phyloP scores from a whole-genome alignment of 2,329 filamentous ascomycete genomes.

The Macroventuria anomochaeta region DNA sequence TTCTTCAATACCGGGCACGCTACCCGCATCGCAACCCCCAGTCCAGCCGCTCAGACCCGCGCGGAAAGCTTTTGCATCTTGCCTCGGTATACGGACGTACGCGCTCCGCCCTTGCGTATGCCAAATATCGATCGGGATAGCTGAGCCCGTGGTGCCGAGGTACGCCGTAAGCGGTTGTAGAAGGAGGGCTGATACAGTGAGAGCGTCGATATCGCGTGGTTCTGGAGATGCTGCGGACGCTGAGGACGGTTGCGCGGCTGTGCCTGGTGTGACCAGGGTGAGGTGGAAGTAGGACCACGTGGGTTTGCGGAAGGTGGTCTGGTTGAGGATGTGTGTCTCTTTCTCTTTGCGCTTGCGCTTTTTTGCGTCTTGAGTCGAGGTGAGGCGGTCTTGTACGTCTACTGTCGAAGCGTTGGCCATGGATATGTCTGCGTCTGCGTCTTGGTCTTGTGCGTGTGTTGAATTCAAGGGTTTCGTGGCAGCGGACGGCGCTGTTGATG shows the following conservation, averaged over 20 bases:
- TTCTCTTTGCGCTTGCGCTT: slow-evolving; percentile 29
- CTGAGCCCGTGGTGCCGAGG: slow-evolving; percentile 71
- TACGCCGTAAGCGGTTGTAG: slow-evolving; percentile 70
- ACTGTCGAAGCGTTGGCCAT: slow-evolving; percentile 9
- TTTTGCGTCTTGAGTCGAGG: slow-evolving; percentile 10
- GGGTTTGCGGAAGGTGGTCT: slow-evolving; percentile 50
- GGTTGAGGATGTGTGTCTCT: slow-evolving; percentile 34
- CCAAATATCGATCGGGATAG: slow-evolving; percentile 74
- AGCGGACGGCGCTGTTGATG: not conserved
- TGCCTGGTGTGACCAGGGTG: slow-evolving; percentile 35
- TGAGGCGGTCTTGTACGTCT: not conserved
- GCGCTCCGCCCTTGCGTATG: slow-evolving; percentile 47
- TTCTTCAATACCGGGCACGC: slow-evolving; percentile 25
- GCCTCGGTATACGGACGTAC: slow-evolving; percentile 35
- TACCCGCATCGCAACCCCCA: slow-evolving; percentile 31
- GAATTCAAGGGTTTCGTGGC: not conserved
- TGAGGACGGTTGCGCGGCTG: slow-evolving; percentile 4
- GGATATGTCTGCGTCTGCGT: slow-evolving; percentile 3
- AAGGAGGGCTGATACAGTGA: slow-evolving; percentile 69
- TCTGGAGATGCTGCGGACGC: not conserved
- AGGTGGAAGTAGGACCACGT: slow-evolving; percentile 54
- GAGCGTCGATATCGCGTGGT: slow-evolving; percentile 58
- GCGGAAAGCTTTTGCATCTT: slow-evolving; percentile 33
- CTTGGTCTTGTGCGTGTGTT: not conserved
- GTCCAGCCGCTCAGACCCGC: slow-evolving; percentile 37